Percentiles rank a stretch among this genome's conserved stretches.
phyloP scores from a whole-genome alignment of 371 early-diverging fungal species.

The Rhizopus microsporus region DNA sequence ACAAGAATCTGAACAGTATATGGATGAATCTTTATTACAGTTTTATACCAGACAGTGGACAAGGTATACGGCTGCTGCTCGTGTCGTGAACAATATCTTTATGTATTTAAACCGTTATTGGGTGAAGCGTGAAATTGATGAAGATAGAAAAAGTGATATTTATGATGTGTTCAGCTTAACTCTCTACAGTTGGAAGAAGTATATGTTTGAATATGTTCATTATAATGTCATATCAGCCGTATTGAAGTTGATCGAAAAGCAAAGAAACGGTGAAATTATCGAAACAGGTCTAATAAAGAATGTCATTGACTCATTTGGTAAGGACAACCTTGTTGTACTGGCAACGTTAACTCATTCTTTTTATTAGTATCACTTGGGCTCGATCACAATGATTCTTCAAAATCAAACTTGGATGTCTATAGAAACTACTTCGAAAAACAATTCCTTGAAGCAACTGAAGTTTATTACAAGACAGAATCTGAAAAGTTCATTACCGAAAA shows the following conservation, averaged over 20 bases:
- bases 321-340: not conserved
- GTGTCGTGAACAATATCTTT: conserved; percentile 88
- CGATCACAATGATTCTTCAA: conserved; percentile 78
- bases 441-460: conserved; percentile 78
- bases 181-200: conserved; percentile 86
- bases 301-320: conserved; percentile 91
- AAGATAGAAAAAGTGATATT: conserved; percentile 82
- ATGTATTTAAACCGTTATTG: conserved; percentile 95
- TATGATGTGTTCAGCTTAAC: conserved; percentile 91
- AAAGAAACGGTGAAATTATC: conserved; percentile 89
- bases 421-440: conserved; percentile 79
- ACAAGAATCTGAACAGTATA: conserved; percentile 61
- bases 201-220: conserved; percentile 80
- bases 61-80: conserved; percentile 83
- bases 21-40: conserved; percentile 80
- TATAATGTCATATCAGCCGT: conserved; percentile 81
- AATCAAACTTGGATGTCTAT: conserved; percentile 86
- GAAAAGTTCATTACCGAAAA: conserved; percentile 85
- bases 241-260: conserved; percentile 78
- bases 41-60: conserved; percentile 91
- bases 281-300: conserved; percentile 84
- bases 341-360: not conserved
- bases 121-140: conserved; percentile 95
- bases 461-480: conserved; percentile 85
- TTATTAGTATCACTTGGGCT: conserved; percentile 76